These are phyloP conservation scores for Aspergillus haitiensis DNA, from an alignment of 495 filamentous ascomycete species.

Conservation along the genomic window DNA sequence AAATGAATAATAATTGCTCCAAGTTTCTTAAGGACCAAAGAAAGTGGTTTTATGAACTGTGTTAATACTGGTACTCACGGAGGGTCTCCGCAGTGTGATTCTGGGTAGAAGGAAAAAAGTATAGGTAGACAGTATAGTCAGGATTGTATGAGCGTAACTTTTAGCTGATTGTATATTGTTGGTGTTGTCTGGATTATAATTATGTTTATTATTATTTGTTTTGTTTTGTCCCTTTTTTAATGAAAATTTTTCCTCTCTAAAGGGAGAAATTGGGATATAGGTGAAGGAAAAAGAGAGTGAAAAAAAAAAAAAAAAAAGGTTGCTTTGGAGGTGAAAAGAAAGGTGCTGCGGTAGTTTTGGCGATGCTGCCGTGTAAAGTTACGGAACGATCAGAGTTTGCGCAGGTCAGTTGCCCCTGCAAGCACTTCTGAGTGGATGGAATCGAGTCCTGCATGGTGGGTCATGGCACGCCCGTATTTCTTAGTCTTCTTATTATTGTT, in stretches of 20 bases:
- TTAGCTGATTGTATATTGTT: too few species aligned
- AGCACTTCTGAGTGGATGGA: constrained; percentile 12
- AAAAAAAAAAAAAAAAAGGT: not conserved
- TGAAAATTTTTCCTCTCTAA: too few species aligned
- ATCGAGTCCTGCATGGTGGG: constrained; percentile 11
- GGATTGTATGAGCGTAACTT: too few species aligned
- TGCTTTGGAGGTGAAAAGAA: not conserved
- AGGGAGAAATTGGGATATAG: not conserved
- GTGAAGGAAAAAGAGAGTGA: constrained; percentile 2
- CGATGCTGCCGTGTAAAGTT: constrained; percentile 8
- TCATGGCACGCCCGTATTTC: constrained; percentile 17
- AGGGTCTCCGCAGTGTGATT: not conserved
- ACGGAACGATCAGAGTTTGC: constrained; percentile 21
- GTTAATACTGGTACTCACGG: constrained; percentile 1
- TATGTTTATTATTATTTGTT: too few species aligned
- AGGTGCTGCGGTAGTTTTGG: constrained; percentile 6
- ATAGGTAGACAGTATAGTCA: not conserved
- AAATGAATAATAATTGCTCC: not conserved
- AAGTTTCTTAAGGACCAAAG: too few species aligned
- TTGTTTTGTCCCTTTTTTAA: too few species aligned
- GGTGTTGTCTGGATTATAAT: too few species aligned
- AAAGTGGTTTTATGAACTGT: not conserved
- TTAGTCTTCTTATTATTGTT: constrained; percentile 13
- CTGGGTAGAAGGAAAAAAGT: not conserved
- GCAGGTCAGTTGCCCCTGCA: constrained; percentile 13